Conservation (phyloP, 768 basidiomycete genomes). For the Boletellus emodensis region DNA sequence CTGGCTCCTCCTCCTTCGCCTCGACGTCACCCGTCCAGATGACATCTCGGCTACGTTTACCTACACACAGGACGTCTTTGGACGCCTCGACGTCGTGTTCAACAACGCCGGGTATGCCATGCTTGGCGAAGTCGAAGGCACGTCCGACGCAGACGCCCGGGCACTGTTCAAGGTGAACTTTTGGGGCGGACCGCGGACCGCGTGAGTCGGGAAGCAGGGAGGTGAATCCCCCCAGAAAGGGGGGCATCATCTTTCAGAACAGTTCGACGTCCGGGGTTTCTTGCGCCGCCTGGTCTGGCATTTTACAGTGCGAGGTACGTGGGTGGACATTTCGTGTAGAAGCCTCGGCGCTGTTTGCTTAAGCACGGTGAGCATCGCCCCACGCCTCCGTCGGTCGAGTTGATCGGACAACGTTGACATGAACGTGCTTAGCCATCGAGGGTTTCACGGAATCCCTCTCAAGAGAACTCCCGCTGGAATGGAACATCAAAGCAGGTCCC, state of each 20-base stretch:
- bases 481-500: constrained; percentile 17
- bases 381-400: background rate
- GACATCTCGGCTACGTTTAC: constrained; percentile 35
- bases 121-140: constrained; percentile 33
- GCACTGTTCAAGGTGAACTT: constrained; percentile 34
- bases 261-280: constrained; percentile 7
- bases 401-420: background rate
- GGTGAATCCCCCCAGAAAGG: constrained; percentile 20
- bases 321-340: background rate
- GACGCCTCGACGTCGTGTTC: constrained; percentile 41
- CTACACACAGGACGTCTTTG: constrained; percentile 30
- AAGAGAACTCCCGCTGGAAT: constrained; percentile 10
- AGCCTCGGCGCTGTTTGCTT: too few species aligned
- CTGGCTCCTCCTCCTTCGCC: constrained; percentile 32
- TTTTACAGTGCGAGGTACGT: constrained; percentile 14
- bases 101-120: constrained; percentile 37
- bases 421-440: background rate
- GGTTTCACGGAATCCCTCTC: constrained; percentile 7
- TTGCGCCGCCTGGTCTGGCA: constrained; percentile 1
- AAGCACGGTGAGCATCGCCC: constrained; percentile 9
- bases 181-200: constrained; percentile 4
- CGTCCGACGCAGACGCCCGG: constrained; percentile 28
- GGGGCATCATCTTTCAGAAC: constrained; percentile 14
- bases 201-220: constrained; percentile 30
- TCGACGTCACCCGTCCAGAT: constrained; percentile 35